These are phyloP conservation scores for Tulasnella calospora DNA, from an alignment of 768 basidiomycete species.

Conservation along the genomic window DNA sequence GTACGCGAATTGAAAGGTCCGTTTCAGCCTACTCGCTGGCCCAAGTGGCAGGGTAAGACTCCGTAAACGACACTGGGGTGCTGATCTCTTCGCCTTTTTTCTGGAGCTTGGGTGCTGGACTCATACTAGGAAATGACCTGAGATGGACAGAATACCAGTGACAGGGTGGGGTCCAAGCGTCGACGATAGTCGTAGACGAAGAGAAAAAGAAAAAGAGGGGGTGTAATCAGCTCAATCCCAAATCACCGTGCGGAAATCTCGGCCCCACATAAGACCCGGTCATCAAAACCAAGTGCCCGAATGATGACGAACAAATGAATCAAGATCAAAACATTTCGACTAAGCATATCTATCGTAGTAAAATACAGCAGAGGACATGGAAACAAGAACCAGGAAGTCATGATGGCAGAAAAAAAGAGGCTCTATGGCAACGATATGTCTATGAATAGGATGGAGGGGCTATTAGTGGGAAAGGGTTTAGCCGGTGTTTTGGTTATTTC, in stretches of 20 bases:
- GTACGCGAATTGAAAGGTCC: not conserved
- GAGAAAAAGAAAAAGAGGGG: not conserved
- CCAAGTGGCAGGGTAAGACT: not conserved
- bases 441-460: slow-evolving; percentile 2
- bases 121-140: not conserved
- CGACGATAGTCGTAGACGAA: not conserved
- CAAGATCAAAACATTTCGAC: not conserved
- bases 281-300: not conserved
- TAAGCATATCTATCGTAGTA: not conserved
- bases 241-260: not conserved
- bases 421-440: not conserved
- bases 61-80: not conserved
- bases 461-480: not conserved
- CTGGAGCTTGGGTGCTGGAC: not conserved
- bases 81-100: not conserved
- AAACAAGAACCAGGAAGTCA: not conserved
- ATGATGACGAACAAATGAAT: not conserved
- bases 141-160: not conserved
- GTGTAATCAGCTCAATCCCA: not conserved
- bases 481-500: not conserved
- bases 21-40: not conserved
- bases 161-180: not conserved
- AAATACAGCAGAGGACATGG: not conserved
- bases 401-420: not conserved
- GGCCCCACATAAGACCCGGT: not conserved